Evolutionary conservation across 306 rosid genomes (phyloP).

Genomic region (Ammopiptanthus mongolicus): DNA sequence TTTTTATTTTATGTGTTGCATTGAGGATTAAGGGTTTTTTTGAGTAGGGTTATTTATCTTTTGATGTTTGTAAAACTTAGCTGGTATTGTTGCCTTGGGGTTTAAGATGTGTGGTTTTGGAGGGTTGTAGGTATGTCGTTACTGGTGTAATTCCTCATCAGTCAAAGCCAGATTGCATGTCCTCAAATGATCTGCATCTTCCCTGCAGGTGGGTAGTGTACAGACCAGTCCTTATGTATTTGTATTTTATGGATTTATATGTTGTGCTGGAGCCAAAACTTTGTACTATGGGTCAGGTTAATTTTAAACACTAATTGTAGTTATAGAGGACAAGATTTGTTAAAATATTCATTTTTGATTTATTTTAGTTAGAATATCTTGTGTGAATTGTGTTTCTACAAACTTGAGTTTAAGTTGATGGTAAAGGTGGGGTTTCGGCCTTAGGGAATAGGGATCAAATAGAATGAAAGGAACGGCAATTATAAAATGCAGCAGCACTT

Average conservation of each 20-base stretch:
- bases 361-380: background rate
- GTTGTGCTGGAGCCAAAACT: background rate
- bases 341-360: background rate
- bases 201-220: conserved; percentile 26
- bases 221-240: conserved; percentile 14
- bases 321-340: background rate
- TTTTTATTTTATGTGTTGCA: conserved; percentile 17
- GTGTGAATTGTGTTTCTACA: background rate
- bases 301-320: background rate
- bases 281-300: background rate
- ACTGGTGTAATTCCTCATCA: conserved; percentile 10
- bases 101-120: conserved; percentile 25
- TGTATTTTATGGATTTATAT: conserved; percentile 23
- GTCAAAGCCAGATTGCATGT: conserved; percentile 2
- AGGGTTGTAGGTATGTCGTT: conserved; percentile 15
- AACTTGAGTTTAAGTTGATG: background rate
- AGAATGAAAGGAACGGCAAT: background rate
- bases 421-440: background rate
- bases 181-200: conserved; percentile 19
- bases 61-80: conserved; percentile 21
- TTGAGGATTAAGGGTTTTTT: conserved; percentile 19
- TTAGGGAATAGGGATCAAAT: background rate
- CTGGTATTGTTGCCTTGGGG: conserved; percentile 14
- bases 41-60: conserved; percentile 29
- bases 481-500: background rate